Percentiles rank a stretch among this genome's conserved stretches.
These are phyloP conservation scores for Cercospora sp. DNA, from an alignment of 2,329 filamentous ascomycete species.

Conservation along the genomic window DNA sequence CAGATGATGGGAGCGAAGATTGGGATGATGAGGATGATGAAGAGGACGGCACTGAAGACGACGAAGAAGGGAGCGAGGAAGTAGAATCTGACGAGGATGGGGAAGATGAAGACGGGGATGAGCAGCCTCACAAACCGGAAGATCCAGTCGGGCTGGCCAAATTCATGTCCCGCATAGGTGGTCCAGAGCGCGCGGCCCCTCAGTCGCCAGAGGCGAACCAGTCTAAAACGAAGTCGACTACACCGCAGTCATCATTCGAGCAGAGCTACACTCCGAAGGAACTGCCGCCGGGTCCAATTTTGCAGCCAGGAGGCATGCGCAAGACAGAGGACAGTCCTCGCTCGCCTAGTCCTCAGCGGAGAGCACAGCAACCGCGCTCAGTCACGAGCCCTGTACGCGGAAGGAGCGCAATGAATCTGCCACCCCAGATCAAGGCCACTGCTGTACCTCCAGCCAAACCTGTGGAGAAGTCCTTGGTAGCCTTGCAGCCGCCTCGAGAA, in stretches of 20 bases:
- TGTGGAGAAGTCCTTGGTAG: conserved; percentile 33
- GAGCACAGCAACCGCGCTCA: conserved; percentile 50
- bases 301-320: conserved; percentile 51
- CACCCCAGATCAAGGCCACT: conserved; percentile 34
- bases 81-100: conserved; percentile 38
- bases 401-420: conserved; percentile 19
- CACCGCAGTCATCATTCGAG: conserved; percentile 24
- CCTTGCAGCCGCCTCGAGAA: conserved; percentile 39
- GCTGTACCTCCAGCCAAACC: conserved; percentile 38
- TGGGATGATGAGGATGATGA: conserved; percentile 34
- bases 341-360: conserved; percentile 64
- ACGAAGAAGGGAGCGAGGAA: conserved; percentile 24
- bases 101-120: conserved; percentile 50
- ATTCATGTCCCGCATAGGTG: conserved; percentile 30
- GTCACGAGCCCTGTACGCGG: conserved; percentile 47
- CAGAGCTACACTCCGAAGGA: conserved; percentile 41
- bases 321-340: conserved; percentile 54
- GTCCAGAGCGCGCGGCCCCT: conserved; percentile 4
- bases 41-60: conserved; percentile 36
- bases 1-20: conserved; percentile 31
- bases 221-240: conserved; percentile 31
- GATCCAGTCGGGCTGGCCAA: conserved; percentile 28
- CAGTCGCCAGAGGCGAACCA: conserved; percentile 20
- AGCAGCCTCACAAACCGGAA: conserved; percentile 37
- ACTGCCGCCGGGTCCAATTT: conserved; percentile 50